Conservation (phyloP, 2,329 filamentous ascomycete genomes). For the Moelleriella libera region DNA sequence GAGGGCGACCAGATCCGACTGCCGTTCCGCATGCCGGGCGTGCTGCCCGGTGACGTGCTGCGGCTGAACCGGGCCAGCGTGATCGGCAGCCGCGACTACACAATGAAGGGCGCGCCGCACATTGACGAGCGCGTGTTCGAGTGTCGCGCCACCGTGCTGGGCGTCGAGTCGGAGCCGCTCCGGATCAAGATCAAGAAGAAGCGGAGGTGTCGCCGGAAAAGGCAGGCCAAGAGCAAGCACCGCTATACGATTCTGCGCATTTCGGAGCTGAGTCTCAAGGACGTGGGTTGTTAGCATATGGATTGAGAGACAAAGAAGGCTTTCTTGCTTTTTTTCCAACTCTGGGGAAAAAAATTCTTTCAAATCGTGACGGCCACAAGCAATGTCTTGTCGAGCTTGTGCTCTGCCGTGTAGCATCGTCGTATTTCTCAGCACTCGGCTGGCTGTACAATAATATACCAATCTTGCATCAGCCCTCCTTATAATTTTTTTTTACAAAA, state of each 20-base stretch:
- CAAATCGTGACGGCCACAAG: too few relatives aligned
- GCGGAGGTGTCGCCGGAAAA: constrained; percentile 58
- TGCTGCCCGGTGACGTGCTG: constrained; percentile 69
- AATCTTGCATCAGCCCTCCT: too few relatives aligned
- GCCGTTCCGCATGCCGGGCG: constrained; percentile 65
- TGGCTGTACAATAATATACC: too few relatives aligned
- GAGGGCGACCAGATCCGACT: constrained; percentile 62
- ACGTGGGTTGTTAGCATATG: constrained; percentile 11
- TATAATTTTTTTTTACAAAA: too few relatives aligned
- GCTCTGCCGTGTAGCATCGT: too few relatives aligned
- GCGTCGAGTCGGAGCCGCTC: constrained; percentile 69
- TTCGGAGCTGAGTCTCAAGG: constrained; percentile 59
- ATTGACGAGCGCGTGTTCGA: constrained; percentile 74
- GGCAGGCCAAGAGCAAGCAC: constrained; percentile 78
- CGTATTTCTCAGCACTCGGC: too few relatives aligned
- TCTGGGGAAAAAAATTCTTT: too few relatives aligned
- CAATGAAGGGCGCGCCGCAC: constrained; percentile 68
- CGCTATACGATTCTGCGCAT: constrained; percentile 76
- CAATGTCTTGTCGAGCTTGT: too few relatives aligned
- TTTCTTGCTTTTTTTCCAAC: neutral
- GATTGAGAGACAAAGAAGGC: constrained; percentile 9
- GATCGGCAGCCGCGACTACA: constrained; percentile 81
- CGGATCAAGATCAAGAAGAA: constrained; percentile 71
- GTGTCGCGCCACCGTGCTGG: constrained; percentile 73
- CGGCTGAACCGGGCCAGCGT: constrained; percentile 74